phyloP scores from a whole-genome alignment of 2,329 filamentous ascomycete genomes.

The Conoideocrella luteorostrata region DNA sequence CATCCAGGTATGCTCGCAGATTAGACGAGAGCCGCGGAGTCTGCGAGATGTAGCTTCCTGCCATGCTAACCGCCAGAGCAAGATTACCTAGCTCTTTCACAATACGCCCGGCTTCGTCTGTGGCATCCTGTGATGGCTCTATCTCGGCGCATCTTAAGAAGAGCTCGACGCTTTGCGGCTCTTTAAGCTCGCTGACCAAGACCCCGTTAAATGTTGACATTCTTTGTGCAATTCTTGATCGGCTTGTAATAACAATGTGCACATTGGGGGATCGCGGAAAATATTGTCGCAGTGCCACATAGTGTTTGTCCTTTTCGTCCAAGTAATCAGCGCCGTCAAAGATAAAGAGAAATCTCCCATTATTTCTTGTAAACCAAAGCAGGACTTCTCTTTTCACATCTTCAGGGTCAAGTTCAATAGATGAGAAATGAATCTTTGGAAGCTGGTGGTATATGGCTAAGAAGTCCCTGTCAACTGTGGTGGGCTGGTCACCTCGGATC shows the following conservation, averaged over 20 bases:
- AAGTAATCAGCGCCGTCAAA: not conserved
- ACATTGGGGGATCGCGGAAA: not conserved
- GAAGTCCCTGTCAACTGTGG: not conserved
- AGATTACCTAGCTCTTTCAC: conserved; percentile 4
- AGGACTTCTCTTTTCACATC: not conserved
- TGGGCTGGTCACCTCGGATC: not conserved
- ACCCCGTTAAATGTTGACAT: not conserved
- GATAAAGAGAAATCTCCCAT: not conserved
- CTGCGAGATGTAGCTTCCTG: conserved; percentile 6
- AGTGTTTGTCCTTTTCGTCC: not conserved
- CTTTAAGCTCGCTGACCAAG: not conserved
- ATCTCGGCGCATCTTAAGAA: not conserved
- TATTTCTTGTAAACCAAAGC: not conserved
- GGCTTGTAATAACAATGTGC: not conserved
- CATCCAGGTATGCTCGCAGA: conserved; percentile 6
- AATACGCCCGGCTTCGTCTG: not conserved
- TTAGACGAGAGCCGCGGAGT: conserved; percentile 4
- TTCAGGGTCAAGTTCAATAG: not conserved
- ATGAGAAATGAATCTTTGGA: not conserved
- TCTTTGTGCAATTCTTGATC: not conserved
- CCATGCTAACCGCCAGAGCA: conserved; percentile 8
- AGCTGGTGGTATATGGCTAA: not conserved
- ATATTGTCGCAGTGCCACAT: not conserved
- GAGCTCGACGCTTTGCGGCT: not conserved
- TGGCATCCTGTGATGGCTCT: not conserved